Conservation (phyloP, 441 rosid species). For the Dalechampia spathulata region DNA sequence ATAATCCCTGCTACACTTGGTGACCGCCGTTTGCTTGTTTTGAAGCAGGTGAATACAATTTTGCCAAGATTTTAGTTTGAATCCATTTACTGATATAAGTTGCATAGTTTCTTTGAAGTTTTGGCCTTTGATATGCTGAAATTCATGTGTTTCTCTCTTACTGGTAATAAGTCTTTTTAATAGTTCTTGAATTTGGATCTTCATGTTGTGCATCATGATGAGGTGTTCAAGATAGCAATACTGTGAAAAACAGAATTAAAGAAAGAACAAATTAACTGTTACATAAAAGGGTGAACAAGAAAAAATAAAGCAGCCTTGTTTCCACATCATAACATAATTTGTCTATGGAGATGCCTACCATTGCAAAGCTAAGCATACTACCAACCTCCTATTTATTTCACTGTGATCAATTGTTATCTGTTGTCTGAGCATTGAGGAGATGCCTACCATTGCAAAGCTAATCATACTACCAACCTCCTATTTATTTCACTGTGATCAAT, state of each 20-base stretch:
- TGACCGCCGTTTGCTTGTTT: constrained; percentile 78
- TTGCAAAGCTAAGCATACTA: neutral
- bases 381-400: neutral
- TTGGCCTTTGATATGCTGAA: neutral
- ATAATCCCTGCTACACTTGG: constrained; percentile 71
- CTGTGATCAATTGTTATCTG: neutral
- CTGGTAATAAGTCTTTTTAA: neutral
- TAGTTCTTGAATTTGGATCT: neutral
- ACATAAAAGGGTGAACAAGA: neutral
- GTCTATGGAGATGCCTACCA: neutral
- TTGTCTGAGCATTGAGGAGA: neutral
- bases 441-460: too few species aligned
- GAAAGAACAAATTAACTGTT: neutral
- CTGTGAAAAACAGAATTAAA: neutral
- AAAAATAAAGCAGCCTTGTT: neutral
- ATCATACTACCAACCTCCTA: neutral
- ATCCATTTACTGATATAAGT: neutral
- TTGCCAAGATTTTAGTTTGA: neutral
- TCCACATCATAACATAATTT: neutral
- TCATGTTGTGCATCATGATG: neutral
- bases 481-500: neutral
- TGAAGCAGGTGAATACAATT: constrained; percentile 59
- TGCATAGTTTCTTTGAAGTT: too few species aligned
- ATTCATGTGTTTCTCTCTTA: neutral
- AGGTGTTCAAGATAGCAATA: neutral